Conservation (phyloP, 768 basidiomycete species). For the Xerocomellus dryophilus region DNA sequence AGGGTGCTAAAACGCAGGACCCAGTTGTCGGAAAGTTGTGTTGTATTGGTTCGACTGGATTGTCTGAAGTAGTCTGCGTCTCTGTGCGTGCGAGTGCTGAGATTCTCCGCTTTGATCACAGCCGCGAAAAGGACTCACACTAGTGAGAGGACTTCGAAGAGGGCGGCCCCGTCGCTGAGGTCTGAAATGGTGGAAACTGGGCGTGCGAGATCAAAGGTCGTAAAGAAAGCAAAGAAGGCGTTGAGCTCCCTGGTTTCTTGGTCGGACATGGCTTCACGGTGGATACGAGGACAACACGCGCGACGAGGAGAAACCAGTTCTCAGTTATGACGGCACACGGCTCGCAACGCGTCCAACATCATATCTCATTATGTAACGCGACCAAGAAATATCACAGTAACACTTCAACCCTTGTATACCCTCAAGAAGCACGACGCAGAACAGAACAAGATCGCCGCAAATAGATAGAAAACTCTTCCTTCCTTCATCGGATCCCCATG, state of each 20-base stretch:
- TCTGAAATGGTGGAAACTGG: conserved; percentile 62
- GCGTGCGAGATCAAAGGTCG: conserved; percentile 64
- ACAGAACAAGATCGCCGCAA: conserved; percentile 53
- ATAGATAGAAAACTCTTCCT: conserved; percentile 89
- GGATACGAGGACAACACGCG: not conserved
- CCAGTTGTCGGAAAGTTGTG: conserved; percentile 82
- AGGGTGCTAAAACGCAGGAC: conserved; percentile 79
- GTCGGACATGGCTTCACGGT: conserved; percentile 34
- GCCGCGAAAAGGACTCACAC: conserved; percentile 52
- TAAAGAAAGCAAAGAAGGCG: conserved; percentile 80
- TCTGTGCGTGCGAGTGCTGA: conserved; percentile 38
- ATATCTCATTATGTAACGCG: conserved; percentile 25
- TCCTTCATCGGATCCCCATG: conserved; percentile 58
- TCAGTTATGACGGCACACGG: conserved; percentile 1
- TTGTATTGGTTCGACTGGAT: conserved; percentile 50
- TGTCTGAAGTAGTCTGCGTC: conserved; percentile 78
- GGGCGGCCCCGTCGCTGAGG: conserved; percentile 75
- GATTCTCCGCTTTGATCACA: not conserved
- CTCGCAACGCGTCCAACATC: not conserved
- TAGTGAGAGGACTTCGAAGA: conserved; percentile 70
- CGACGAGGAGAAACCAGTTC: conserved; percentile 7
- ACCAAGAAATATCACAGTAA: not conserved
- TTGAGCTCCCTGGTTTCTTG: conserved; percentile 60
- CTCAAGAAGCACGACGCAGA: conserved; percentile 23
- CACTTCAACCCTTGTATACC: conserved; percentile 24